These are phyloP conservation scores for Lentinus brumalis DNA, from an alignment of 768 basidiomycete genomes.

Conservation along the genomic window DNA sequence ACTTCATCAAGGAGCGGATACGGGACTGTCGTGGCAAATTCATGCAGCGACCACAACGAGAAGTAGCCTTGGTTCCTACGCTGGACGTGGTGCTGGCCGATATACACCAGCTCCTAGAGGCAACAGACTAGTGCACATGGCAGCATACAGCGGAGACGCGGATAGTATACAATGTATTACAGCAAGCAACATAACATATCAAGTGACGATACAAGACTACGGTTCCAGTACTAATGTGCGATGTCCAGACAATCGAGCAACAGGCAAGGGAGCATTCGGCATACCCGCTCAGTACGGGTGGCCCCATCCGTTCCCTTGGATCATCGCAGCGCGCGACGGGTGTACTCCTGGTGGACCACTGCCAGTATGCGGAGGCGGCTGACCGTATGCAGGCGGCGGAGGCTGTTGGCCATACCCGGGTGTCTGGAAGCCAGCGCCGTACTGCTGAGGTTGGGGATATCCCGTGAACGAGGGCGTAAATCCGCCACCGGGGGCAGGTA, in stretches of 20 bases:
- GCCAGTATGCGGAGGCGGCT: slow-evolving; percentile 32
- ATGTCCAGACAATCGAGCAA: neutral
- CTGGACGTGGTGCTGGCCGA: slow-evolving; percentile 6
- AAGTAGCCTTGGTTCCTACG: neutral
- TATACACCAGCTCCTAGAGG: neutral
- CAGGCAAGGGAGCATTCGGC: slow-evolving; percentile 19
- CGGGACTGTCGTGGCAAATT: slow-evolving; percentile 24
- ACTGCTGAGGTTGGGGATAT: slow-evolving; percentile 28
- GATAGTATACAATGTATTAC: slow-evolving; percentile 22
- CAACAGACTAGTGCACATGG: neutral
- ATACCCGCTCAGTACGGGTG: slow-evolving; percentile 13
- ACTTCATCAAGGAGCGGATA: slow-evolving; percentile 18
- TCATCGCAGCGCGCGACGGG: slow-evolving; percentile 65
- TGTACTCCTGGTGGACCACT: slow-evolving; percentile 60
- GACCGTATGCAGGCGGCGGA: slow-evolving; percentile 42
- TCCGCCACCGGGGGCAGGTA: slow-evolving; percentile 39
- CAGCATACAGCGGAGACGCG: neutral
- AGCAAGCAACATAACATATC: slow-evolving; percentile 17
- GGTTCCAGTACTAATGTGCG: slow-evolving; percentile 7
- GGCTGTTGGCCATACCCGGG: slow-evolving; percentile 51
- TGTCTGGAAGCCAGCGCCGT: slow-evolving; percentile 33
- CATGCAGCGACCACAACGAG: slow-evolving; percentile 13
- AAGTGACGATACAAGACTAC: slow-evolving; percentile 19
- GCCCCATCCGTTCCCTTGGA: slow-evolving; percentile 47
- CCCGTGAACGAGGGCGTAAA: slow-evolving; percentile 24